Percentiles rank a stretch among this genome's conserved stretches.
Conservation (phyloP, 1,284 basidiomycete genomes). For the Schizophyllum amplum region DNA sequence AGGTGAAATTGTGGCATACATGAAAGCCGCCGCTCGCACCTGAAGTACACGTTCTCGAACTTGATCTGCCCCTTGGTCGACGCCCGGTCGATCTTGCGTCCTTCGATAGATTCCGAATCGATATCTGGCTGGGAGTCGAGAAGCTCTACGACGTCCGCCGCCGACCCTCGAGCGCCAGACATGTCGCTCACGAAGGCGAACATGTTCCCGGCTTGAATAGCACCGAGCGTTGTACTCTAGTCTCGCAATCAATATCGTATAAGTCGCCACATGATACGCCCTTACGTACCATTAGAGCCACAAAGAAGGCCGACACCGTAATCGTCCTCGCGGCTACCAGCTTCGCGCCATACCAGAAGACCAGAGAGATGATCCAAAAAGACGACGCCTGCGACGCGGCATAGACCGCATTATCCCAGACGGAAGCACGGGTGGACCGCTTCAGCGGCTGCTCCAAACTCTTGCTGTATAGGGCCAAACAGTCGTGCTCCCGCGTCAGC, state of each 20-base stretch:
- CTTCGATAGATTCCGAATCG: constrained; percentile 71
- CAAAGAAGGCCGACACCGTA: constrained; percentile 69
- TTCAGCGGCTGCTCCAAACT: constrained; percentile 67
- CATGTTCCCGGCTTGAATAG: constrained; percentile 79
- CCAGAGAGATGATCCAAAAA: constrained; percentile 80
- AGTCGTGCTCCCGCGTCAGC: constrained; percentile 79
- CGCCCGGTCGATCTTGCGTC: constrained; percentile 41
- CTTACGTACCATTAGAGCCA: constrained; percentile 65
- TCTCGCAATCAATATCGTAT: background rate
- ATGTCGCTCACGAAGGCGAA: constrained; percentile 94
- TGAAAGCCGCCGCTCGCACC: background rate
- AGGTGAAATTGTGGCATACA: background rate
- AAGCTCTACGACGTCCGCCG: constrained; percentile 68
- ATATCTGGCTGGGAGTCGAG: constrained; percentile 78
- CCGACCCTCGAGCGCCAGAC: constrained; percentile 79
- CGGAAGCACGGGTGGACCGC: constrained; percentile 53
- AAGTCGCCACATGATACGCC: background rate
- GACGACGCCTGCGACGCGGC: constrained; percentile 71
- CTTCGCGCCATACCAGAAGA: constrained; percentile 79
- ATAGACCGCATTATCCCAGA: constrained; percentile 73
- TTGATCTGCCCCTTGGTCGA: constrained; percentile 62
- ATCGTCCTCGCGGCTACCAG: constrained; percentile 62
- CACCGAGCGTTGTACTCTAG: constrained; percentile 63
- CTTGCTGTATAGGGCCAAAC: constrained; percentile 62
- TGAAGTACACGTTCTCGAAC: constrained; percentile 37